These are phyloP conservation scores for Cryptosporidium felis DNA, from an alignment of 169 alveolate species.

Conservation along the genomic window DNA sequence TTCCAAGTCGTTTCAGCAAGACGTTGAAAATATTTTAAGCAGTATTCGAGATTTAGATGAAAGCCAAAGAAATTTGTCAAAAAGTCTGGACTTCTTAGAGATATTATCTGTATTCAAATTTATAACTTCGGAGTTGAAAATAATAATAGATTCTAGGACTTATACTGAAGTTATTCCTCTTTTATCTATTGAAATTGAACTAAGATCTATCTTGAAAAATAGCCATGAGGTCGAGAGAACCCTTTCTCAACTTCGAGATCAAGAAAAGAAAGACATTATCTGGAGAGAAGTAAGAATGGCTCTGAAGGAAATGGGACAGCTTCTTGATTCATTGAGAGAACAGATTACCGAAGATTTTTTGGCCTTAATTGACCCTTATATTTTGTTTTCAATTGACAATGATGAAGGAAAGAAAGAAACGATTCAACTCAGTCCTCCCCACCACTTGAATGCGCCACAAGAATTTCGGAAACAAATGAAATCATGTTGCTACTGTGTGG, in stretches of 20 bases:
- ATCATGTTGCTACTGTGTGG: slow-evolving; percentile 58
- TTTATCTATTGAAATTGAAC: background rate
- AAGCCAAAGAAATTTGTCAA: background rate
- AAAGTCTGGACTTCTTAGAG: background rate
- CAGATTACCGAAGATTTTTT: slow-evolving; percentile 58
- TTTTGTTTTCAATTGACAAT: background rate
- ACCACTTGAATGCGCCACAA: slow-evolving; percentile 37
- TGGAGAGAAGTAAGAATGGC: background rate
- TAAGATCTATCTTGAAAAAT: background rate
- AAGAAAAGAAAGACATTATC: background rate
- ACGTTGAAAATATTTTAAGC: background rate
- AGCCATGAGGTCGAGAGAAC: background rate
- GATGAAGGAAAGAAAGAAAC: background rate
- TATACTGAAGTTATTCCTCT: slow-evolving; percentile 16
- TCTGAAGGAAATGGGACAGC: background rate
- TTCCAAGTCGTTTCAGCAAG: background rate
- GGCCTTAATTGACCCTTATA: slow-evolving; percentile 47
- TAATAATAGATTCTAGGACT: background rate
- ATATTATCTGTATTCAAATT: background rate
- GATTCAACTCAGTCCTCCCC: slow-evolving; percentile 24
- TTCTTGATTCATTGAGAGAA: background rate
- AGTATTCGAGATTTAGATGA: slow-evolving; percentile 23
- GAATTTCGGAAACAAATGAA: slow-evolving; percentile 46
- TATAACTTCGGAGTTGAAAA: background rate
- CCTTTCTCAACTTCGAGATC: background rate